phyloP scores from a whole-genome alignment of 805 yeast genomes.

The Dipodascus geniculatus region DNA sequence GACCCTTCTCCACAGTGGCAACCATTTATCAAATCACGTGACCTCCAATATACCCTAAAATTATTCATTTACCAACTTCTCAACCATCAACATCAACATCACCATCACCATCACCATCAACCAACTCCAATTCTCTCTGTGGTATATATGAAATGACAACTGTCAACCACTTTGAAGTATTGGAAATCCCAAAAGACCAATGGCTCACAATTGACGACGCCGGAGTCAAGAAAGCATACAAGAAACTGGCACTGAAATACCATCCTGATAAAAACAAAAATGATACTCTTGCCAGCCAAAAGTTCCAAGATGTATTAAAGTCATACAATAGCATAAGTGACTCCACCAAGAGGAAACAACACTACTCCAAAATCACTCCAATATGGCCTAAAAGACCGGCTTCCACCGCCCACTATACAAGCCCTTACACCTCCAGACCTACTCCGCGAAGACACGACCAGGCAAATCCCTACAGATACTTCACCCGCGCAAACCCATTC shows the following conservation, averaged over 20 bases:
- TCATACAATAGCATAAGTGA: neutral
- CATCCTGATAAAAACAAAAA: constrained; percentile 98
- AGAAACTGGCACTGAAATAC: constrained; percentile 83
- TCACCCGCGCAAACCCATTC: neutral
- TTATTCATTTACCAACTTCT: neutral
- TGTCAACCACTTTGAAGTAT: neutral
- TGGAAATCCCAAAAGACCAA: neutral
- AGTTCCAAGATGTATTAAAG: neutral
- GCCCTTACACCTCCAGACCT: neutral
- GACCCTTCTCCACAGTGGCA: no score
- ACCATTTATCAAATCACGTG: no score
- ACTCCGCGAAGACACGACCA: neutral
- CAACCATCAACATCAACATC: no score
- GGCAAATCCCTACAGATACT: neutral
- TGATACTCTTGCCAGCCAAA: constrained; percentile 39
- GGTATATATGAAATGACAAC: neutral
- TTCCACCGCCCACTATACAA: neutral
- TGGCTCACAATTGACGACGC: neutral
- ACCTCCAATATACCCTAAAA: no score
- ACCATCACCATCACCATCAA: neutral
- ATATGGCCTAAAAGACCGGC: neutral
- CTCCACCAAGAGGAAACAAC: neutral
- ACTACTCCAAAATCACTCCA: neutral
- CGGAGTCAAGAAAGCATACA: constrained; percentile 52
- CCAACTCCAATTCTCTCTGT: no score